A percentile compares a stretch with the other conserved stretches of the same genome.
These are phyloP conservation scores for Arthrobotrys pseudoclavata DNA, from an alignment of 2,329 filamentous ascomycete species.

Conservation along the genomic window DNA sequence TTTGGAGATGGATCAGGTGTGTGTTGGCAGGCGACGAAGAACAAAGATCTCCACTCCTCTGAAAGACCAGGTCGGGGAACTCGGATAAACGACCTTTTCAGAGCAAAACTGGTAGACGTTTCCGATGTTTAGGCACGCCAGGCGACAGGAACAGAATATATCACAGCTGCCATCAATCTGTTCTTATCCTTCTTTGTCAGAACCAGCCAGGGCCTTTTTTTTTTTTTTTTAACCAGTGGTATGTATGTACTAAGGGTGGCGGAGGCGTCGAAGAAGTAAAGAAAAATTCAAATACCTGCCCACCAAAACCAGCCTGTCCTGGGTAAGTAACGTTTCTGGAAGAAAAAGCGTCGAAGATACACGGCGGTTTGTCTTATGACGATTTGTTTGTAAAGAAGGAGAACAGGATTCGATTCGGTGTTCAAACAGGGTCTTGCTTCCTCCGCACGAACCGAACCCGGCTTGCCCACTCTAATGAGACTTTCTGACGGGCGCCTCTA, in stretches of 20 bases:
- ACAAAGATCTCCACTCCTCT: background rate
- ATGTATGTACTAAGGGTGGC: slow-evolving; percentile 50
- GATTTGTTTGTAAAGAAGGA: slow-evolving; percentile 29
- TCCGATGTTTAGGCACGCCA: slow-evolving; percentile 32
- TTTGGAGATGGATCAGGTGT: slow-evolving; percentile 58
- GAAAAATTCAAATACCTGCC: slow-evolving; percentile 9
- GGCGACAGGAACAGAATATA: slow-evolving; percentile 16
- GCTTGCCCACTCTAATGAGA: slow-evolving; percentile 41
- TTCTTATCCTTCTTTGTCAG: slow-evolving; percentile 11
- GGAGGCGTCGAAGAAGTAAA: slow-evolving; percentile 43
- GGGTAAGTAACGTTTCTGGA: slow-evolving; percentile 29
- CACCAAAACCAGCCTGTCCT: slow-evolving; percentile 23
- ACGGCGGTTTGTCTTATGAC: slow-evolving; percentile 38
- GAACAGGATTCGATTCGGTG: slow-evolving; percentile 25
- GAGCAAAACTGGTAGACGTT: slow-evolving; percentile 46
- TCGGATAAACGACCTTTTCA: slow-evolving; percentile 34
- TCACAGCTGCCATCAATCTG: slow-evolving; percentile 19
- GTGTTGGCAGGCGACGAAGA: slow-evolving; percentile 58
- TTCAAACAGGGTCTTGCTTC: slow-evolving; percentile 46
- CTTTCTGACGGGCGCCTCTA: slow-evolving; percentile 55
- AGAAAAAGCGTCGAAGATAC: slow-evolving; percentile 29
- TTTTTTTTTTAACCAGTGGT: slow-evolving; percentile 1
- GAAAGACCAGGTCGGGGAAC: slow-evolving; percentile 48
- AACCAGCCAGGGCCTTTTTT: background rate
- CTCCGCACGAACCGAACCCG: slow-evolving; percentile 44